Evolutionary conservation across 1,284 basidiomycete genomes (phyloP), one percentile per base, ranked within the genome.

Genomic region (Trichosporon ovoides): DNA sequence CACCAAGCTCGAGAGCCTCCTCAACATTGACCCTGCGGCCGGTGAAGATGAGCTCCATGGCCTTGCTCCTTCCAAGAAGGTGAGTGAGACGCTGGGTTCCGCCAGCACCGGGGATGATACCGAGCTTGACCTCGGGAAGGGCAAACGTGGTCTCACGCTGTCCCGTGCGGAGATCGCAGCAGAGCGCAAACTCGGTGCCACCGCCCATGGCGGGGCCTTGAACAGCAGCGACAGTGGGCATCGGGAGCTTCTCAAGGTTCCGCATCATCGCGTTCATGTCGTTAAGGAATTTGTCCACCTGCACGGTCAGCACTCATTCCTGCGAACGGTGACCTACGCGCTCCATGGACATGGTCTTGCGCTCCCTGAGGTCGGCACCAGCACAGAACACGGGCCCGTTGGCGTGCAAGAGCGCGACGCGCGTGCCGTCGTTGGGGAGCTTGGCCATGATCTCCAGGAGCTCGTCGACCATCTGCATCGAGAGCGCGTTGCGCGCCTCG

Each of bases 101-200:
- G 3, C 92, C 91, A n/a, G 91, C 92, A 51, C 93, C 93, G 13
- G 93, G 93, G 57, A 97, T 96, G 64, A 97, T 96, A 6, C 91
- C 93, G 19, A 95, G 81, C 55, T 85, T 83, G 3, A 85, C 87
- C 76, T 94, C 91, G 3, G 91, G 89, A 13, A 94, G 78, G 3
- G 89, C 88, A 51, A 94, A 61, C 18, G 38, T 50, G 11, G 63
- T 86, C 75, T 88, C 65, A 72, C 58, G 69, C 89, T 89, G 87
- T 57, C 88, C 91, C 18, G 94, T 86, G 16, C 93, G 83, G 64
- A 97, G 76, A 79, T 96, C 93, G 77, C 90, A 93, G 2, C 89
- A 87, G 55, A 96, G 81, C 57, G 87, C 24, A 56, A 96, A 78
- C 74, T 97, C 93, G 33, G 94, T 81, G 2, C 93, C 93, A 22